Evolutionary conservation across 345 rosid genomes (phyloP), one percentile per base, ranked within the genome.

Genomic region (Syzygium aqueum): DNA sequence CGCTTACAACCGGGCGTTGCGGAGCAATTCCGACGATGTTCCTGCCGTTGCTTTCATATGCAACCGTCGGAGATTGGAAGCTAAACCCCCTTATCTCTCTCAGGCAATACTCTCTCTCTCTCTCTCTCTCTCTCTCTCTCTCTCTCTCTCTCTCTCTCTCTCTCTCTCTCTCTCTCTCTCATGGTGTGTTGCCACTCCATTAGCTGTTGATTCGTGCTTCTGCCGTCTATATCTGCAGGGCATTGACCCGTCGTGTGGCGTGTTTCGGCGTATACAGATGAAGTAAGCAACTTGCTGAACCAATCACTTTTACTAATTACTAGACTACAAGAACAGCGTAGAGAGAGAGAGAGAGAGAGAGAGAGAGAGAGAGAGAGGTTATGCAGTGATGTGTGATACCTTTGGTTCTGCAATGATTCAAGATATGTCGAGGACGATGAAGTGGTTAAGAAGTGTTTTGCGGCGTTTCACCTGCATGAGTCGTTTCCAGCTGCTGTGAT

Each of bases 341-440:
- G 46, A 33, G 11, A 30, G 46, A 30, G 23, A 30, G 78, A n/a
- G 40, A 21, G 59, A 54, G 57, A 54, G 63, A 57, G 61, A 56
- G 65, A 56, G n/a, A 56, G 59, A 21, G 27, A 8, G 27, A 7
- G 11, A 23, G 37, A 5, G 77, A 5, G 77, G 40, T 63, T 28
- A 33, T 33, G 19, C 78, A 37, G 78, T 17, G 25, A 11, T 80
- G 59, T 17, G 17, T 46, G 63, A 49, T 61, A 11, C 52, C 8
- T 73, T 87, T 67, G 9, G 51, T 33, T 85, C 49, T 16, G 50
- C 28, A n/a, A 61, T 63, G 67, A n/a, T 59, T 85, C 82, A 88
- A 96, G 98, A 91, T 97, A 95, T 88, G 92, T 96, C 51, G 95
- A 96, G 65, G 95, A 93, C 89, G 97, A 94, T 51, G 98, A 95